Percentiles rank a stretch among this genome's conserved stretches.
phyloP scores from a whole-genome alignment of 257 asterid genomes.

The Fraxinus americana region DNA sequence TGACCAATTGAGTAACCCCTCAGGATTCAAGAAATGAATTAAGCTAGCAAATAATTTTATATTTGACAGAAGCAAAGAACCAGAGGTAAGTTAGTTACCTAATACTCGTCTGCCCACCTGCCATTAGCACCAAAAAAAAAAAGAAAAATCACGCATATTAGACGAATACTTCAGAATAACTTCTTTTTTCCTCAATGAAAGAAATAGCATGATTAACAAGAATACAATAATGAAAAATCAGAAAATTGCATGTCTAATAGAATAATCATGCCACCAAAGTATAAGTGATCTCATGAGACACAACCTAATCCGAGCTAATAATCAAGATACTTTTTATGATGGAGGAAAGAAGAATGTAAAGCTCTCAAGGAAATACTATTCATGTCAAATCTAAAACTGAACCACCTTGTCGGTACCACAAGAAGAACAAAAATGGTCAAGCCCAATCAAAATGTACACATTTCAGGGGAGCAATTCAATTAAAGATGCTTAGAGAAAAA shows the following conservation, averaged over 20 bases:
- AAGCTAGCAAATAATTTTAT: constrained; percentile 15
- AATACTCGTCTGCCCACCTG: constrained; percentile 99
- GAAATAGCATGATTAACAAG: not conserved
- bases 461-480: constrained; percentile 11
- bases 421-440: not conserved
- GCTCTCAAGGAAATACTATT: not conserved
- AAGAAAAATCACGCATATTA: too few species aligned
- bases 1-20: too few species aligned
- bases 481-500: not conserved
- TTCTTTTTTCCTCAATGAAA: not conserved
- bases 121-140: constrained; percentile 26
- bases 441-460: constrained; percentile 1
- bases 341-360: not conserved
- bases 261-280: not conserved
- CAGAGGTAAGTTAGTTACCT: constrained; percentile 51
- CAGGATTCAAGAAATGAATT: too few species aligned
- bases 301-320: not conserved
- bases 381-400: not conserved
- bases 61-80: constrained; percentile 25
- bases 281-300: not conserved
- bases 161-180: too few species aligned
- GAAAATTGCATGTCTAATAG: not conserved
- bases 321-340: not conserved
- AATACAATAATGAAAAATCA: not conserved
- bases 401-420: not conserved